These are phyloP conservation scores for Hortiboletus campestris DNA, from an alignment of 768 basidiomycete genomes.

Conservation along the genomic window DNA sequence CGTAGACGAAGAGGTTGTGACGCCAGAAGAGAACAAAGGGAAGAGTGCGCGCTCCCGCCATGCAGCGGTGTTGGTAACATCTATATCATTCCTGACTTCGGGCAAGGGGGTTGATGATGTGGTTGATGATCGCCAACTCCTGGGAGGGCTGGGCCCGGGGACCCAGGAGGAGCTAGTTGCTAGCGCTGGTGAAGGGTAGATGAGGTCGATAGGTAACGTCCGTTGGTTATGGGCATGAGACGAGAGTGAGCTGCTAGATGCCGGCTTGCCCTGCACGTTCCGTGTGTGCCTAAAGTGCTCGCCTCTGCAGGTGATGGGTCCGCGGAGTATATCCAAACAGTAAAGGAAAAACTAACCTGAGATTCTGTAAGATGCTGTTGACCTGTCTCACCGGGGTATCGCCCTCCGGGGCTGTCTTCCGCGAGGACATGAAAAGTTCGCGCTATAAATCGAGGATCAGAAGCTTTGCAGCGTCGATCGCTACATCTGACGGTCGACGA, in stretches of 20 bases:
- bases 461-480: not conserved
- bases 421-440: constrained; percentile 10
- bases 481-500: constrained; percentile 1
- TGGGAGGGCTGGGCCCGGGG: constrained; percentile 54
- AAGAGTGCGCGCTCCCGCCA: constrained; percentile 62
- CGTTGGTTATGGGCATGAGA: constrained; percentile 38
- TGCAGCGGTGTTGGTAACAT: constrained; percentile 27
- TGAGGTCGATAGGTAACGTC: constrained; percentile 45
- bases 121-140: constrained; percentile 48
- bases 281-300: constrained; percentile 69
- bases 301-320: constrained; percentile 41
- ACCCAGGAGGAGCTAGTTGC: constrained; percentile 18
- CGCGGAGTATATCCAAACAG: not conserved
- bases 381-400: constrained; percentile 24
- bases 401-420: constrained; percentile 2
- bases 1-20: not conserved
- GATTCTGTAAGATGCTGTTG: constrained; percentile 27
- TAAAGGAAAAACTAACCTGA: constrained; percentile 21
- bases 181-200: constrained; percentile 26
- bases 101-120: not conserved
- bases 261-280: constrained; percentile 42
- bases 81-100: constrained; percentile 10
- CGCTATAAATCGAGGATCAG: not conserved
- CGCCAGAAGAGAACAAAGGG: constrained; percentile 39
- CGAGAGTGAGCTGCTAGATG: constrained; percentile 17